Evolutionary conservation across 2,329 filamentous ascomycete species (phyloP), one percentile per base, ranked within the genome.

Genomic region (Phialemoniopsis sp.): DNA sequence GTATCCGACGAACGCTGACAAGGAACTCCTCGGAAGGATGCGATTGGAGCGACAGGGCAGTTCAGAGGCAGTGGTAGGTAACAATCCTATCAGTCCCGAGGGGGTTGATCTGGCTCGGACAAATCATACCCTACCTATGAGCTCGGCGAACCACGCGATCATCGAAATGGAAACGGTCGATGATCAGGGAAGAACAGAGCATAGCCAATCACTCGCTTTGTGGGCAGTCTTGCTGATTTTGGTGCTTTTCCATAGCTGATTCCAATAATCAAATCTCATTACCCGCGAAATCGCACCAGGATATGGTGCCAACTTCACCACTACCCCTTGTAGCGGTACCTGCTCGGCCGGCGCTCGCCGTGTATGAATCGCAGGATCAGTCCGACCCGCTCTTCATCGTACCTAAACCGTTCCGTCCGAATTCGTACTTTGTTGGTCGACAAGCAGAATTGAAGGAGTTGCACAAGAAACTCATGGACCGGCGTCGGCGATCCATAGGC

Each of bases 391-490:
- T 57, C 7, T 68, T 68, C 38, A 56, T 73, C 36, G 66, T 67
- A 38, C 79, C 80, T 2, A 67, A 75, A 1, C 72, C 70, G 0
- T 81, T 83, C 38, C 73, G 80, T 37, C 76, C 76, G 4, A 85
- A 86, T 51, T 72, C 73, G 1, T 68, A 74, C 16, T 85, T 84
- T 46, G 66, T 80, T 29, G 81, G 81, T 5, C 76, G 82, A 51
- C 57, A 76, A 48, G 65, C 69, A 8, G 65, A 86, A 47, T 58
- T 86, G 16, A 64, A 68, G 9, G 62, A 73, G 3, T 62, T 87
- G 17, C 78, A 85, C 48, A 66, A 60, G 36, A 73, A 80, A 52
- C 60, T 87, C 4, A 76, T 70, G 50, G 77, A 82, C 48, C 64
- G 66, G 19, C 72, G 72, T 46, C 70, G 70, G 46, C 65, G 78